Evolutionary conservation across 1,284 basidiomycete genomes (phyloP), one percentile per base, ranked within the genome.

Genomic region (Ganoderma lucidum): DNA sequence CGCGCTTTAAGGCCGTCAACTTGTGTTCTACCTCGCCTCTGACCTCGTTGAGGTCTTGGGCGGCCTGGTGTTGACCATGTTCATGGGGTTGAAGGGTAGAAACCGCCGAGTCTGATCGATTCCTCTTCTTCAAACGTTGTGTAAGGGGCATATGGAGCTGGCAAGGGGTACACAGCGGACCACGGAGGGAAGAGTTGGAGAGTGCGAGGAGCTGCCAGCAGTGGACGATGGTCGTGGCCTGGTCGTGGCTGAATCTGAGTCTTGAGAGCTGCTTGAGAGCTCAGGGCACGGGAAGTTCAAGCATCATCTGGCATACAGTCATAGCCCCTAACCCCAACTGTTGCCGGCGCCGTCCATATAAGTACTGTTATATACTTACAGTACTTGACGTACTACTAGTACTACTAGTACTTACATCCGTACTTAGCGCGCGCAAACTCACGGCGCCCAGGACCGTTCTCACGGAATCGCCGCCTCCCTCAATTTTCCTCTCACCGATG

Each of bases 381-480:
- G 98, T 72, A 98, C 48, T 23, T n/a, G 48, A 51, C 48, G 10
- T 28, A n/a, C n/a, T n/a, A n/a, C n/a, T n/a, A n/a, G n/a, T n/a
- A n/a, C n/a, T n/a, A n/a, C n/a, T n/a, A n/a, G n/a, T n/a, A n/a
- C n/a, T n/a, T n/a, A n/a, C n/a, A n/a, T n/a, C n/a, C n/a, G n/a
- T n/a, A n/a, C n/a, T n/a, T n/a, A n/a, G n/a, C n/a, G n/a, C n/a
- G n/a, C n/a, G n/a, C n/a, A n/a, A n/a, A n/a, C n/a, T n/a, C n/a
- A n/a, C n/a, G 32, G 69, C 65, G 55, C n/a, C 62, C 60, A 12
- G 51, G 28, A 12, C 8, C 19, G 60, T 66, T 69, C 72, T 69
- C 72, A 73, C 66, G 68, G 8, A 35, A 64, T 15, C 23, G 23
- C n/a, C 17, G 3, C 28, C 39, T 35, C 53, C 62, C 19, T 56